These are phyloP conservation scores for Purpureocillium lavendulum DNA, from an alignment of 2,329 filamentous ascomycete species.

Conservation along the genomic window DNA sequence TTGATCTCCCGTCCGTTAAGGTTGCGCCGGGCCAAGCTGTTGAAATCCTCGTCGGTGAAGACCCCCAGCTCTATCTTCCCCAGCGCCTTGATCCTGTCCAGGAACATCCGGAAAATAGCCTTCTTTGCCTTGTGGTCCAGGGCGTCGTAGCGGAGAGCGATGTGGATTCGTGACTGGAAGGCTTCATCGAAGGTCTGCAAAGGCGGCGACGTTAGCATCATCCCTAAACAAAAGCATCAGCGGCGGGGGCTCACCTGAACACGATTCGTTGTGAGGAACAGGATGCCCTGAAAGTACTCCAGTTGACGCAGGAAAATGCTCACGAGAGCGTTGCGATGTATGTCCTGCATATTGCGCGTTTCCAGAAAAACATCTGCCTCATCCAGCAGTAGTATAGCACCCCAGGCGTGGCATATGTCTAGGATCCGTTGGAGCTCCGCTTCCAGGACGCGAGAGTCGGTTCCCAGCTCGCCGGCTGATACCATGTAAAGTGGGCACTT, in stretches of 20 bases:
- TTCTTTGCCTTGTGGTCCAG: slow-evolving; percentile 65
- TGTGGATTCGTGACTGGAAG: slow-evolving; percentile 81
- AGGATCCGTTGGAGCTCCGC: slow-evolving; percentile 73
- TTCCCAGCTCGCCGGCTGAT: slow-evolving; percentile 73
- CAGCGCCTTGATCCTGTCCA: slow-evolving; percentile 60
- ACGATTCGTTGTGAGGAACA: slow-evolving; percentile 84
- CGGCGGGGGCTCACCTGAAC: slow-evolving; percentile 45
- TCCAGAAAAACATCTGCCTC: slow-evolving; percentile 82
- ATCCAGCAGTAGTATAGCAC: slow-evolving; percentile 75
- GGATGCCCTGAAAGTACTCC: slow-evolving; percentile 86
- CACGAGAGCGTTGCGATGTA: slow-evolving; percentile 78
- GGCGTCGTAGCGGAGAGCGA: slow-evolving; percentile 73
- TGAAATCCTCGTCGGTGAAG: slow-evolving; percentile 61
- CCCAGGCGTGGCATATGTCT: slow-evolving; percentile 80
- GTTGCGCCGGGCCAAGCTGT: slow-evolving; percentile 56
- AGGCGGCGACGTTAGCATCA: too few relatives aligned
- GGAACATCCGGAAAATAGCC: slow-evolving; percentile 76
- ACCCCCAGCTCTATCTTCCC: slow-evolving; percentile 52
- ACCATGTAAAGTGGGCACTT: slow-evolving; percentile 78
- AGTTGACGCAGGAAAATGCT: slow-evolving; percentile 79
- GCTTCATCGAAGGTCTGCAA: slow-evolving; percentile 75
- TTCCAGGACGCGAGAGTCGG: slow-evolving; percentile 66
- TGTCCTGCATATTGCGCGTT: slow-evolving; percentile 73
- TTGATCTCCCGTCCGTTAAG: slow-evolving; percentile 68
- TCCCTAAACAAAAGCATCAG: too few relatives aligned